Base-by-base conservation (phyloP, 768 basidiomycete species). In the Coprinopsis strossmayeri region DNA sequence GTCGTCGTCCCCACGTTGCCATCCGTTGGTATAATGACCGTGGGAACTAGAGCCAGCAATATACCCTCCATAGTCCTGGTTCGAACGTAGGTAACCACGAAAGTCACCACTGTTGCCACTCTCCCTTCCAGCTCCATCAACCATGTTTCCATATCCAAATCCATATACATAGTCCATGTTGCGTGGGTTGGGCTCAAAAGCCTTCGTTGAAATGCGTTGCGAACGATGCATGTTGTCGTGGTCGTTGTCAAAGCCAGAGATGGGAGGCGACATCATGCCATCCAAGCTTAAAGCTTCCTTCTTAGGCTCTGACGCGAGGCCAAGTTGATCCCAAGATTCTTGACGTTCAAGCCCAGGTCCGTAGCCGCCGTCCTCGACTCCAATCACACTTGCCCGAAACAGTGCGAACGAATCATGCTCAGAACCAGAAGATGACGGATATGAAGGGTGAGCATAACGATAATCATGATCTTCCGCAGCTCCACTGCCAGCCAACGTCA, bases 1-100 rank as follows among this genome's bases (percentile, higher is more conserved):
- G 24, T 69, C 70, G 34, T 68, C 67, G 3, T 64, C 64, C 26
- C 63, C 64, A 5, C 64, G 58, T 27, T 53, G 54, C 24, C 54
- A 57, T 54, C 54, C 61, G 59, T 54, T 52, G 24, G 9, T 24
- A 53, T 57, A 37, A 45, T 27, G 18, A 37, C 38, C 12, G 37
- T 47, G n/a, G 41, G n/a, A 26, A 50, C 18, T 40, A 7, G n/a
- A 23, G 46, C 15, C 10, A 26, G 28, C 27, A 18, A 12, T 32
- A 25, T 21, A n/a, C 26, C n/a, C 15, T n/a, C 50, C 43, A 24
- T 18, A 4, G 2, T 4, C 37, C 40, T 30, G 30, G 21, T 26
- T 32, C 17, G 30, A 45, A n/a, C n/a, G 11, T 7, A 39, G 26
- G 18, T 48, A 26, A 12, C 25, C 41, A 20, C 18, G 39, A 45